Conservation (phyloP, 2,329 filamentous ascomycete species). For the Colletotrichum filicis region DNA sequence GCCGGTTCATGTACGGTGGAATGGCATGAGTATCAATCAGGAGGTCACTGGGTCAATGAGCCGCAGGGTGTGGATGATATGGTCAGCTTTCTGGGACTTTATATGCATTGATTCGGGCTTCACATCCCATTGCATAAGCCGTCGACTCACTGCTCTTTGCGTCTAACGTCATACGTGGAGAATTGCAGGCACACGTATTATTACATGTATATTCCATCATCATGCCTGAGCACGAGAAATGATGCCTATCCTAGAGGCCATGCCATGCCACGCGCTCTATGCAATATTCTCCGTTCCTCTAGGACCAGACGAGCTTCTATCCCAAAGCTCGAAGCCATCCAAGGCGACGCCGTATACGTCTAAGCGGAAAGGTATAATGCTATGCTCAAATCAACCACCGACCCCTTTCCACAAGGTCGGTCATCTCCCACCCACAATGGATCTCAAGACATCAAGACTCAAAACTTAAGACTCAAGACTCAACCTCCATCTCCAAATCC, state of each 20-base stretch:
- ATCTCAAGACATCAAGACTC: too few relatives aligned
- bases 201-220: not conserved
- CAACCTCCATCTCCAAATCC: constrained; percentile 61
- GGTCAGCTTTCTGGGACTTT: too few relatives aligned
- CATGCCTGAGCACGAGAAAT: not conserved
- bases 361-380: not conserved
- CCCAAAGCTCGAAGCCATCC: not conserved
- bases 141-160: too few relatives aligned
- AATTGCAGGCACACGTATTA: not conserved
- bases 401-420: too few relatives aligned
- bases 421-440: not conserved
- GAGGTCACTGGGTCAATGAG: too few relatives aligned
- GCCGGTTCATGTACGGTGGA: rapidly evolving
- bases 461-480: not conserved
- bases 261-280: not conserved
- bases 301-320: not conserved
- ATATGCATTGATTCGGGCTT: too few relatives aligned
- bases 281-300: not conserved
- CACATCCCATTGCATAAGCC: too few relatives aligned
- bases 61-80: too few relatives aligned
- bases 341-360: not conserved
- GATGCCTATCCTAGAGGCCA: not conserved
- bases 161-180: too few relatives aligned
- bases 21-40: too few relatives aligned
- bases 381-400: not conserved